Evolutionary conservation across 2,329 filamentous ascomycete species (phyloP).

Genomic region (Aschersonia sp.): DNA sequence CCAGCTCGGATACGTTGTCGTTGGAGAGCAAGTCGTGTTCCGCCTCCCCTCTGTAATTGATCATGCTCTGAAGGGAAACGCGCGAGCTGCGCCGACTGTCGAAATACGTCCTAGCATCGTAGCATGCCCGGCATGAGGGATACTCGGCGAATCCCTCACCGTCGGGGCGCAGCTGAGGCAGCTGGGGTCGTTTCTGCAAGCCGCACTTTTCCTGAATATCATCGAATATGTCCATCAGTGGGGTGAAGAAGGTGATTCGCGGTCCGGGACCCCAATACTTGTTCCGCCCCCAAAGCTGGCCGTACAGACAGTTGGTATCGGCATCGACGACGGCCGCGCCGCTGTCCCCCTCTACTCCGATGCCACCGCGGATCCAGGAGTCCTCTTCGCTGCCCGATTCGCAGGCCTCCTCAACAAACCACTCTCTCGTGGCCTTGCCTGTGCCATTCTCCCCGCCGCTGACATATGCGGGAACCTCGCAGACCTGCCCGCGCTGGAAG

Average conservation of each 20-base stretch:
- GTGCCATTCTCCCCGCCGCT: constrained; percentile 24
- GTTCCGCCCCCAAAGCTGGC: constrained; percentile 30
- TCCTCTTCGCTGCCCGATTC: constrained; percentile 16
- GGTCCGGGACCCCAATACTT: constrained; percentile 26
- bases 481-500: constrained; percentile 24
- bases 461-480: constrained; percentile 28
- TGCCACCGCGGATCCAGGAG: constrained; percentile 29
- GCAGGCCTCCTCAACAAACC: constrained; percentile 27
- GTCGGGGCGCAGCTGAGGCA: constrained; percentile 26
- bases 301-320: constrained; percentile 22
- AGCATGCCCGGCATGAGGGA: constrained; percentile 25
- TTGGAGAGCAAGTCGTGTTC: constrained; percentile 25
- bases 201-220: constrained; percentile 30
- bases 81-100: constrained; percentile 26
- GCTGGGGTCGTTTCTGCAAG: constrained; percentile 21
- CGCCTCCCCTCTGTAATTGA: constrained; percentile 18
- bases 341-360: constrained; percentile 29
- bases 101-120: constrained; percentile 24
- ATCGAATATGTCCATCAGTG: constrained; percentile 27
- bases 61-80: constrained; percentile 26
- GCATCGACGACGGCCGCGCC: constrained; percentile 28
- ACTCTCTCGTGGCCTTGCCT: constrained; percentile 26
- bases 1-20: constrained; percentile 24
- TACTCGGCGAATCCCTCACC: constrained; percentile 23
- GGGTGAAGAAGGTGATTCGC: constrained; percentile 27